These are phyloP conservation scores for Metschnikowia dekortorum DNA, from an alignment of 805 yeast genomes.

Conservation along the genomic window DNA sequence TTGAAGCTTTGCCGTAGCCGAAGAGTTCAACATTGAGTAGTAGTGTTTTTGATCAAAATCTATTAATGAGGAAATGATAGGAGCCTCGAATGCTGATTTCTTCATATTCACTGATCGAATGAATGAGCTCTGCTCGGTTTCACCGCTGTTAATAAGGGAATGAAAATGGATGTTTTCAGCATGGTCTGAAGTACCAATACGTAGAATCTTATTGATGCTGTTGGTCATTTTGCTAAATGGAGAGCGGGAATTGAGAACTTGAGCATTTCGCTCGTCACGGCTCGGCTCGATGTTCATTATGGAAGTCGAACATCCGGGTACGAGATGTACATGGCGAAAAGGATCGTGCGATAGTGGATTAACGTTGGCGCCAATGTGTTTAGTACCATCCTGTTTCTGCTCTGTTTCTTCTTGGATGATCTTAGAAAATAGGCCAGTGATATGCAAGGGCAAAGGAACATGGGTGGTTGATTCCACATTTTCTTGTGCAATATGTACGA, in stretches of 20 bases:
- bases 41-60: slow-evolving; percentile 29
- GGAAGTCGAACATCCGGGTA: slow-evolving; percentile 47
- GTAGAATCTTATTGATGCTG: slow-evolving; percentile 28
- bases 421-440: slow-evolving; percentile 38
- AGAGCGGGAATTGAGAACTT: slow-evolving; percentile 15
- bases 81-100: slow-evolving; percentile 1
- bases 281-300: slow-evolving; percentile 13
- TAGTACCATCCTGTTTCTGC: slow-evolving; percentile 35
- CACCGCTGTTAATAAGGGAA: slow-evolving; percentile 1
- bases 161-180: slow-evolving; percentile 3
- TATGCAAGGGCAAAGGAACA: slow-evolving; percentile 48
- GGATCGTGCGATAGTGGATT: slow-evolving; percentile 53
- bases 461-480: slow-evolving; percentile 47
- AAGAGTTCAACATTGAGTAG: slow-evolving; percentile 24
- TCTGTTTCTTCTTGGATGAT: slow-evolving; percentile 31
- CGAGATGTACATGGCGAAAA: slow-evolving; percentile 47
- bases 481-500: slow-evolving; percentile 16
- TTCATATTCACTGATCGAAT: neutral
- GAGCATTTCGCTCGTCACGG: slow-evolving; percentile 5
- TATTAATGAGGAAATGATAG: slow-evolving; percentile 23
- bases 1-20: slow-evolving; percentile 32
- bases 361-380: slow-evolving; percentile 50
- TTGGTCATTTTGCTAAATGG: slow-evolving; percentile 32
- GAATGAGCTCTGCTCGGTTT: neutral
- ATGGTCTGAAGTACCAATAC: slow-evolving; percentile 9